phyloP scores from a whole-genome alignment of 2,329 filamentous ascomycete genomes.

The Monosporascus cannonballus region DNA sequence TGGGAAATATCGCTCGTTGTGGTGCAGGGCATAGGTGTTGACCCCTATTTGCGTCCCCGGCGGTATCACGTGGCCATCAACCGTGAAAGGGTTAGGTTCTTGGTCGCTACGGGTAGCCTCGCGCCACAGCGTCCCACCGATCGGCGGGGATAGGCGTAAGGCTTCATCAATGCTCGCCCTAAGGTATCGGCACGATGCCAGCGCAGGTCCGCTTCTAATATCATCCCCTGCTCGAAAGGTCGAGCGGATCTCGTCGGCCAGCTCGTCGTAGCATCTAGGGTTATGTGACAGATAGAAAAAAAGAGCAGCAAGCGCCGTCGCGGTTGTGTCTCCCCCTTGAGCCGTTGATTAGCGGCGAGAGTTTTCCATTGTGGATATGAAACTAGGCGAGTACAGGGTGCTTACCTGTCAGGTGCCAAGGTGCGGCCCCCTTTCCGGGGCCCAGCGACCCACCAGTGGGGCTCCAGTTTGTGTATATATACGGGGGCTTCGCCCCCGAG shows the following conservation, averaged over 20 bases:
- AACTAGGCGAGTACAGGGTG: too few relatives aligned
- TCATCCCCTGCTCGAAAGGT: background rate
- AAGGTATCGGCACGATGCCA: background rate
- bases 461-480: too few relatives aligned
- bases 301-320: background rate
- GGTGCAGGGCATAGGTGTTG: background rate
- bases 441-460: too few relatives aligned
- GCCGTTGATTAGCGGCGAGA: too few relatives aligned
- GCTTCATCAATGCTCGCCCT: background rate
- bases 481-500: too few relatives aligned
- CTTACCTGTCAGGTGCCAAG: too few relatives aligned
- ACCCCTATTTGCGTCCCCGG: background rate
- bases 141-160: background rate
- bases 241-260: background rate
- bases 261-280: background rate
- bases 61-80: background rate
- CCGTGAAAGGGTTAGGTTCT: background rate
- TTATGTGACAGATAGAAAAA: slow-evolving; percentile 1
- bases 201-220: background rate
- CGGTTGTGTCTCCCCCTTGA: background rate
- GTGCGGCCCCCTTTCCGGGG: too few relatives aligned
- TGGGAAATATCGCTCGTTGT: background rate
- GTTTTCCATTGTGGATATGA: too few relatives aligned
- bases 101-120: background rate
- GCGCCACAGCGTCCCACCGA: background rate